Evolutionary conservation across 176 grass and related monocot species (phyloP).

Genomic region (Lolium multiflorum): DNA sequence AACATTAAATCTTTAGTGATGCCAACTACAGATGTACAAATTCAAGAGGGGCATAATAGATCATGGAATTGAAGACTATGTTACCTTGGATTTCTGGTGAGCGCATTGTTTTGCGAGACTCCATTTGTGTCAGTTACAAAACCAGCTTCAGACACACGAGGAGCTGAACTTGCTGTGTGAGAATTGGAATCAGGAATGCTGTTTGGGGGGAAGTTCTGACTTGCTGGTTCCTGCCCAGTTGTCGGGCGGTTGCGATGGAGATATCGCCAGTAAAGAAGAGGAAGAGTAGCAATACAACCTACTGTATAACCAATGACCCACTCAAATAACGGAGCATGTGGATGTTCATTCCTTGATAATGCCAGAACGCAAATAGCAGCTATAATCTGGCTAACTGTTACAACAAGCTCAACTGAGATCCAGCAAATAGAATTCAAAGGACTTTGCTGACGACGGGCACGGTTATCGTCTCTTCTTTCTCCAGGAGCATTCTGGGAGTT

Average conservation of each 20-base stretch:
- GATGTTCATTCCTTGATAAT: constrained; percentile 79
- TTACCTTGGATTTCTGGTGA: constrained; percentile 66
- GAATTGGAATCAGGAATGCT: constrained; percentile 58
- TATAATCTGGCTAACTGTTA: constrained; percentile 85
- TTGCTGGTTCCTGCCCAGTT: constrained; percentile 54
- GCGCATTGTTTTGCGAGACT: constrained; percentile 39
- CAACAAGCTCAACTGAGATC: constrained; percentile 85
- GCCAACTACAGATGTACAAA: neutral
- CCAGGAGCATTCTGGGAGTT: constrained; percentile 52
- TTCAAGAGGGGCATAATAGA: constrained; percentile 2
- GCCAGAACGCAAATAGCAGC: constrained; percentile 77
- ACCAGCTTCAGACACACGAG: constrained; percentile 39
- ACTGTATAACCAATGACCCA: constrained; percentile 92
- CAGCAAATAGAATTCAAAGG: constrained; percentile 93
- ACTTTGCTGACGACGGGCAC: constrained; percentile 55
- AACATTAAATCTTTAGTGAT: neutral
- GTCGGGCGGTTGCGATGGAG: constrained; percentile 57
- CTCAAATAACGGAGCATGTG: constrained; percentile 72
- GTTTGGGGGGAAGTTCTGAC: constrained; percentile 58
- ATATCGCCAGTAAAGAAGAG: constrained; percentile 94
- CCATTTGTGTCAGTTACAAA: constrained; percentile 34
- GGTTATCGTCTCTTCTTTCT: constrained; percentile 62
- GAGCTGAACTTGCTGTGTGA: constrained; percentile 46
- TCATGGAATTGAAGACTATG: constrained; percentile 21
- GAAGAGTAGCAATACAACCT: constrained; percentile 80